Conservation (phyloP, 2,329 filamentous ascomycete species). For the Calcarisporium arbuscula region DNA sequence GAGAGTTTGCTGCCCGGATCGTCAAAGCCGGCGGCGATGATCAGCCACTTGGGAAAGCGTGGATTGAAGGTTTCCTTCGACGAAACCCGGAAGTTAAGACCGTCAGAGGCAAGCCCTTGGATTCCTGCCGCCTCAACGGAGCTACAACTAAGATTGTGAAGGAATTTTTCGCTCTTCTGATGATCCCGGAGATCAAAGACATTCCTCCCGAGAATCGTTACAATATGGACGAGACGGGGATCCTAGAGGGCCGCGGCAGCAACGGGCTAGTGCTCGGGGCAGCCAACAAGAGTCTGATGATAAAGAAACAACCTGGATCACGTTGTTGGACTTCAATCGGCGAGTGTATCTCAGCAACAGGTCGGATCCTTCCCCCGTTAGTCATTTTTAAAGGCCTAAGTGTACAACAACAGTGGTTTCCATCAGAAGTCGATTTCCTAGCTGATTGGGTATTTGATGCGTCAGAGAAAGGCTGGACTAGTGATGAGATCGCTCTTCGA, state of each 20-base stretch:
- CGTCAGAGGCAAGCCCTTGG: neutral
- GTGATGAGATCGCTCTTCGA: conserved; percentile 5
- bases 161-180: conserved; percentile 2
- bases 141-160: conserved; percentile 3
- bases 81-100: conserved; percentile 7
- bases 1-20: conserved; percentile 1
- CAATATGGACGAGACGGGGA: conserved; percentile 10
- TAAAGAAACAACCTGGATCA: conserved; percentile 9
- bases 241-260: conserved; percentile 3
- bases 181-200: neutral
- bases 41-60: conserved; percentile 6
- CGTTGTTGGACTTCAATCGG: conserved; percentile 14
- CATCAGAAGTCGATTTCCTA: conserved; percentile 6
- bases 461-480: conserved; percentile 15
- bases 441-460: conserved; percentile 12
- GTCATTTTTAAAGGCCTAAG: conserved; percentile 16
- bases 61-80: conserved; percentile 6
- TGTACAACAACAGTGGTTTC: conserved; percentile 14
- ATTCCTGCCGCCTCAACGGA: neutral
- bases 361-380: conserved; percentile 7
- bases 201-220: conserved; percentile 1
- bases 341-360: conserved; percentile 13
- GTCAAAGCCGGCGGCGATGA: neutral
- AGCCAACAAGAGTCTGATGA: conserved; percentile 3
- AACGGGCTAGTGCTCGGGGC: conserved; percentile 9